Evolutionary conservation across 2,329 filamentous ascomycete species (phyloP), one percentile per base, ranked within the genome.

Genomic region (Gnomoniopsis sp.): DNA sequence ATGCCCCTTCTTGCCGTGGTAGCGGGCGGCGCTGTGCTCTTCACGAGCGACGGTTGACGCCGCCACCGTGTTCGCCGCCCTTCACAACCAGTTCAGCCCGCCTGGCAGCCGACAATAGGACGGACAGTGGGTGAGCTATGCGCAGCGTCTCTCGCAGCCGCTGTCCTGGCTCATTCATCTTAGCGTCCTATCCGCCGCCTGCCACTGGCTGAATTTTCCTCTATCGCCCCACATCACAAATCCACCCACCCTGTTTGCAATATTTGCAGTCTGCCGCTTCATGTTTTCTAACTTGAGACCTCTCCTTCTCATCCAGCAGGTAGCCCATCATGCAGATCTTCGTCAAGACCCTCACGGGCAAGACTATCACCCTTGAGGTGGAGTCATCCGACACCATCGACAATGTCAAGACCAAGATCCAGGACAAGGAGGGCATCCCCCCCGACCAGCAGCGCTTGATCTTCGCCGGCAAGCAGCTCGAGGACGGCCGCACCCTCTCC

Each of bases 321-420:
- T 49, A 72, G 83, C 84, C 84, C 86, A 85, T 78, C 79, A 88
- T 88, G 85, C 85, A 88, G 83, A 88, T 88, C 78, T 89, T 89
- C 82, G 86, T 88, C 74, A 88, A 88, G 81, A 88, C 86, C 85
- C 86, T 98, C 73, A 98, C 95, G 90, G 95, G 95, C 77, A 98
- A 98, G 90, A 98, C 95, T 77, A 98, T 98, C 89, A 98, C 95
- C 89, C 93, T 99, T 74, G 95, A 99, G 92, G 95, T 98, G 83
- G 95, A 98, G 89, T 96, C 92, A 73, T 93, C 89, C 75, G 95
- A 99, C 83, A 98, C 93, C 76, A 98, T 99, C 82, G 95, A 98
- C 88, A 98, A 98, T 89, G 95, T 99, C 84, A 98, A 98, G 89
- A 91, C 90, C 84, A 98, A 99, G 88, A 86, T 86, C 71, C 82